Evolutionary conservation across 75 land plant genomes (phyloP), one percentile per base, ranked within the genome.

Genomic region (Pseudotsuga menziesii): DNA sequence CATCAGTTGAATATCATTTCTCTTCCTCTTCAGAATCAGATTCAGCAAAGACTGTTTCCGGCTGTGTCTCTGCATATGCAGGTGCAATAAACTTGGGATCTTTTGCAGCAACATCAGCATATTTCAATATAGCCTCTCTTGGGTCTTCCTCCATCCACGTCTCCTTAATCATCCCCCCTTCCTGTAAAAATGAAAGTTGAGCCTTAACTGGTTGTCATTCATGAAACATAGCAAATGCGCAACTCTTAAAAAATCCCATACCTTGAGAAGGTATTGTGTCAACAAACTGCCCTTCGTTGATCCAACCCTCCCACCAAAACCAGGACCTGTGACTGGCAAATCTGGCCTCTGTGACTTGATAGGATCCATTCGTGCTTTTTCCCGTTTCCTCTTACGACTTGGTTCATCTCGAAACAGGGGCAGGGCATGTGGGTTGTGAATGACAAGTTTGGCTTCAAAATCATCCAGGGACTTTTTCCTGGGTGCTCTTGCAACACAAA

Each of bases 131-230:
- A 16, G 99, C 99, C 80, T 92, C 98, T 64, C 99, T 89, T 11
- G 99, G 99, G 79, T 97, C 99, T 81, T 97, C 99, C 6, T 97
- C 99, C 98, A 92, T 92, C 99, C 99, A 97, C 26, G 94, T 97
- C 77, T 97, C 99, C 85, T 92, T 97, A 7, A 97, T 88, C 83
- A 92, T 36, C 26, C 99, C 98, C 6, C 99, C 99, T 91, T 97
- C 90, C 99, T 97, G 98, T 72, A 86, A 81, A 12, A 16, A 72
- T 15, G 2, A 48, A 48, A 57, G 2, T 11, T n/a, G 27, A 59
- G 16, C 5, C 19, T 17, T 69, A 6, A 41, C 48, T 41, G 72
- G n/a, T 69, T 41, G 76, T 8, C 27, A 26, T 56, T 59, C 67
- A 19, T 58, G 5, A 61, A 2, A 54, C 62, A 29, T 19, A 67